Base-by-base conservation (phyloP, 1,284 basidiomycete species). In the Apiotrichum mycotoxinovorans region DNA sequence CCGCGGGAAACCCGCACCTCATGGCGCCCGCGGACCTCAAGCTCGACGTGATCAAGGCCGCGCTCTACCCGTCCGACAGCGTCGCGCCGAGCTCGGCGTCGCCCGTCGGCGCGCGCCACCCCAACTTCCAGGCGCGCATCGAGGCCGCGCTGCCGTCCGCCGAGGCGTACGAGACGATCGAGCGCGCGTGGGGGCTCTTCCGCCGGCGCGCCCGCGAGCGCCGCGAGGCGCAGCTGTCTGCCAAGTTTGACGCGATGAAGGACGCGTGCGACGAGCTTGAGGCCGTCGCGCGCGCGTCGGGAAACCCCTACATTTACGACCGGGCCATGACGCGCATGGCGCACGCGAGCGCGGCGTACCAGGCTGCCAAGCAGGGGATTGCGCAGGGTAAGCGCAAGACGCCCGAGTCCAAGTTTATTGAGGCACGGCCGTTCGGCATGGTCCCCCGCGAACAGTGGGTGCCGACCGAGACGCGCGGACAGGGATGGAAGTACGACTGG, bases 121-220 rank as follows among this genome's bases (percentile, higher is more conserved):
- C 85, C 30, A 85, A 90, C 69, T 85, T 67, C 86, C 37, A 84
- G 79, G 54, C 82, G 78, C 60, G 87, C 83, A 78, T 94, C 18
- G 84, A 87, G 63, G 82, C 82, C 52, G 87, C 88, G 12, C 85
- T 93, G 55, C 88, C 88, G 15, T 87, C 85, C 5, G 83, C 82
- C 15, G 92, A 97, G 76, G 91, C 91, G 0, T 91, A 98, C 79
- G 85, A 91, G 66, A 98, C 93, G 9, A 92, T 98, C 62, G 88
- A 89, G 64, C 85, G 94, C 38, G 94, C 94, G 4, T 98, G 89
- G 88, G 79, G 87, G 54, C 82, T 98, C 22, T 85, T 88, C 78
- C 83, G 85, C 66, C 83, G 91, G 35, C 85, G 88, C 67, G 67
- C 85, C 56, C 83, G 91, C 47, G 85, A 87, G 72, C 78, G 80